A percentile compares a stretch with the other conserved stretches of the same genome.
Evolutionary conservation across 2,329 filamentous ascomycete species (phyloP).

Genomic region (Diaporthe ilicicola): DNA sequence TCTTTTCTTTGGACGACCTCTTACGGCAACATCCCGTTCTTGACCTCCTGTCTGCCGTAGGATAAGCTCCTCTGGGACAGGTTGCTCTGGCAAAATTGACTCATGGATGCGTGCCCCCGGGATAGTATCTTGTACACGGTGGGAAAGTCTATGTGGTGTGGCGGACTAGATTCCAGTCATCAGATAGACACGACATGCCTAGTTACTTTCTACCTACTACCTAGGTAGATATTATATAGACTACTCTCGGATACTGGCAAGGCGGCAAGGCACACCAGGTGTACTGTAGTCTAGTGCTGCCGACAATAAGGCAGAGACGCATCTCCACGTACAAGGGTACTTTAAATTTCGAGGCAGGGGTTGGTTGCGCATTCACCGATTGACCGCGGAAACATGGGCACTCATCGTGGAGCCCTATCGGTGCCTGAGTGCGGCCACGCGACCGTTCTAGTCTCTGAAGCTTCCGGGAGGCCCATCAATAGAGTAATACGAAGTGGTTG

Average conservation of each 20-base stretch:
- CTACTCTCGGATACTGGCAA: background rate
- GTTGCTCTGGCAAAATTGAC: too few relatives aligned
- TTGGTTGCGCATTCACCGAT: conserved; percentile 21
- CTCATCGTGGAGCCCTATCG: conserved; percentile 7
- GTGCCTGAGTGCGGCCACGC: conserved; percentile 10
- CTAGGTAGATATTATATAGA: too few relatives aligned
- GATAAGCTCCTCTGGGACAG: too few relatives aligned
- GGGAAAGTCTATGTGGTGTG: background rate
- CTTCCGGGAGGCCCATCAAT: background rate
- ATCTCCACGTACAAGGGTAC: conserved; percentile 16
- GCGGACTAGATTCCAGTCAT: background rate
- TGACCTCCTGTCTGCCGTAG: too few relatives aligned
- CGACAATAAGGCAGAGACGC: conserved; percentile 12
- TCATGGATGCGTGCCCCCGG: background rate
- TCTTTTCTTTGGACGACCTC: background rate
- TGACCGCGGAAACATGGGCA: background rate
- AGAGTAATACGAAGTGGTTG: background rate
- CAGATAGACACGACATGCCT: background rate
- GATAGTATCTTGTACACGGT: background rate
- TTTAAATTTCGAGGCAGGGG: conserved; percentile 19
- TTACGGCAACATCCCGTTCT: conserved; percentile 3
- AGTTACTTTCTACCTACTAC: background rate
- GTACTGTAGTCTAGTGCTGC: background rate
- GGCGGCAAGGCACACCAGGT: background rate
- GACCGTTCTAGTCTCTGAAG: background rate